Evolutionary conservation across 768 basidiomycete species (phyloP).

Genomic region (Boletus rufocinnamomeus): DNA sequence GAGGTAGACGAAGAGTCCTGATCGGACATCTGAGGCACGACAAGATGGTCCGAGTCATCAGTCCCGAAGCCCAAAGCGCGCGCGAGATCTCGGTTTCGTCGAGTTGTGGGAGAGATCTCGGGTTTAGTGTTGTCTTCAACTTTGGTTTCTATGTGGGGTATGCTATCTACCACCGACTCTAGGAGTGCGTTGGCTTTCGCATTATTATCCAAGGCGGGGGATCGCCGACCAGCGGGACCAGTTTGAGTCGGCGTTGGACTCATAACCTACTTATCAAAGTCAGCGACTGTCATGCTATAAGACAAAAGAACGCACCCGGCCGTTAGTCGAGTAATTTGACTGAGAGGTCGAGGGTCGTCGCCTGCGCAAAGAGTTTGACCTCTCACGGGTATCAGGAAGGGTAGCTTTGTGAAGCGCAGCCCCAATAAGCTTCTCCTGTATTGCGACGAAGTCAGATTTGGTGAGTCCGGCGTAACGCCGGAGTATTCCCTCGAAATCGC

Average conservation of each 20-base stretch:
- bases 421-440: conserved; percentile 76
- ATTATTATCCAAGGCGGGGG: conserved; percentile 47
- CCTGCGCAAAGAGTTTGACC: conserved; percentile 69
- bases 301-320: conserved; percentile 40
- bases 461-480: conserved; percentile 66
- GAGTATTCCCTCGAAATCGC: conserved; percentile 68
- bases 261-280: conserved; percentile 44
- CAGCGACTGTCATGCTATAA: conserved; percentile 5
- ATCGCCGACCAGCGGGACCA: conserved; percentile 31
- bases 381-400: conserved; percentile 58
- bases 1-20: conserved; percentile 34
- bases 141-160: conserved; percentile 40
- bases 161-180: conserved; percentile 59
- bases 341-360: conserved; percentile 83
- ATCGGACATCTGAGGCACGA: conserved; percentile 23
- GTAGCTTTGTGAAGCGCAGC: conserved; percentile 59
- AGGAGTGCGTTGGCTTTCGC: conserved; percentile 67
- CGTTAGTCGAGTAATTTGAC: conserved; percentile 65
- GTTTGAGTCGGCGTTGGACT: conserved; percentile 52
- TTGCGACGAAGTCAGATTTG: conserved; percentile 65
- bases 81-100: conserved; percentile 73
- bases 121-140: conserved; percentile 31
- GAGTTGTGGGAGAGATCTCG: conserved; percentile 52
- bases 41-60: conserved; percentile 37
- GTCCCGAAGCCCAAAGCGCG: conserved; percentile 67